Evolutionary conservation across 164 flowering plant species (phyloP).

Genomic region (Cinnamomum micranthum): DNA sequence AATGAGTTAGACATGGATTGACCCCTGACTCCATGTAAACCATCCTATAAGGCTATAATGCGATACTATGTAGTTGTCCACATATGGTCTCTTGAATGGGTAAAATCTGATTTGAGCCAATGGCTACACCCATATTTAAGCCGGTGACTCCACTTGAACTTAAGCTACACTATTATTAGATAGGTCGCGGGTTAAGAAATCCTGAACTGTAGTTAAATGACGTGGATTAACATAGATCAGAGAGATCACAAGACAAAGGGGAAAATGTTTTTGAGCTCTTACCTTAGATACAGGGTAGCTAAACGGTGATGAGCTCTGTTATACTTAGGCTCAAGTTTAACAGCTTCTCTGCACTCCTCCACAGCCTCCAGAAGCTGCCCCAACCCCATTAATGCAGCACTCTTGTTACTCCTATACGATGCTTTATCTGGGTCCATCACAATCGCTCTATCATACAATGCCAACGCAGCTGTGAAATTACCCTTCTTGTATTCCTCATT

Average conservation of each 20-base stretch:
- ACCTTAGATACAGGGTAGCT: conserved; percentile 71
- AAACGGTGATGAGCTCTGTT: conserved; percentile 74
- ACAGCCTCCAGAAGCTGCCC: conserved; percentile 71
- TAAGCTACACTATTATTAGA: no score
- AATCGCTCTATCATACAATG: conserved; percentile 64
- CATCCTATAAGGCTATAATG: no score
- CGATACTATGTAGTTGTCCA: no score
- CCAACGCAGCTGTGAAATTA: conserved; percentile 59
- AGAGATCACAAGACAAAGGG: no score
- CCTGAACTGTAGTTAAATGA: not conserved
- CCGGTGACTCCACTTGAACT: no score
- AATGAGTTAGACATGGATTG: no score
- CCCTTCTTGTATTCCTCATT: conserved; percentile 78
- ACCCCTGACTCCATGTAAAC: no score
- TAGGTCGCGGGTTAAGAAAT: not conserved
- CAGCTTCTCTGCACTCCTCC: conserved; percentile 60
- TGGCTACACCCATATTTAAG: no score
- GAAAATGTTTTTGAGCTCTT: not conserved
- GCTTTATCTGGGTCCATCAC: conserved; percentile 55
- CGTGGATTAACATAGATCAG: conserved; percentile 10
- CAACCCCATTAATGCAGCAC: conserved; percentile 65
- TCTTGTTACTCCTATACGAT: conserved; percentile 56
- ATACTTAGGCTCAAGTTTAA: conserved; percentile 61
- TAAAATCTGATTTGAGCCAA: no score
- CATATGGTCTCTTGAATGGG: no score